Conservation (phyloP, 768 basidiomycete species). For the Amanita muscaria region DNA sequence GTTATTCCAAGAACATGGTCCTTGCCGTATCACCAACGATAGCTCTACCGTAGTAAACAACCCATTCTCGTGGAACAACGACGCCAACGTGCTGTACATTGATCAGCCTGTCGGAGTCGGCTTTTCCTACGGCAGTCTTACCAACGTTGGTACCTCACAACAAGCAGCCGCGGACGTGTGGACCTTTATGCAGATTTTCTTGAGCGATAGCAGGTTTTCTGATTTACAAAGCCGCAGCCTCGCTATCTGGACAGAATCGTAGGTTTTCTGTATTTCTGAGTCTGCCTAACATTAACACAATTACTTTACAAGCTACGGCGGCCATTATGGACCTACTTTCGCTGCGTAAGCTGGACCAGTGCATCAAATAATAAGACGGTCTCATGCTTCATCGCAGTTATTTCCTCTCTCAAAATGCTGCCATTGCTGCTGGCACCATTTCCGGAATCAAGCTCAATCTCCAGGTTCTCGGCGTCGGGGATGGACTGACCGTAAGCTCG, state of each 20-base stretch:
- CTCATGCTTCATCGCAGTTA: constrained; percentile 23
- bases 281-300: background rate
- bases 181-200: constrained; percentile 56
- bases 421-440: constrained; percentile 37
- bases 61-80: constrained; percentile 50
- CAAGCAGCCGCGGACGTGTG: constrained; percentile 50
- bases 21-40: constrained; percentile 58
- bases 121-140: constrained; percentile 47
- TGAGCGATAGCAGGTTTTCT: constrained; percentile 44
- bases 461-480: constrained; percentile 41
- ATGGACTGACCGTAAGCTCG: constrained; percentile 38
- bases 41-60: constrained; percentile 39
- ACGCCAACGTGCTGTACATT: constrained; percentile 50
- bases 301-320: constrained; percentile 57
- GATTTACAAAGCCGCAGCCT: constrained; percentile 36
- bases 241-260: constrained; percentile 61
- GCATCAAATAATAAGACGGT: background rate
- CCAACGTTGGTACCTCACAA: constrained; percentile 43
- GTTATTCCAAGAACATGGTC: constrained; percentile 68
- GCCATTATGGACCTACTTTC: constrained; percentile 63
- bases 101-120: constrained; percentile 59
- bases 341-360: constrained; percentile 31
- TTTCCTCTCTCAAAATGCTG: constrained; percentile 52
- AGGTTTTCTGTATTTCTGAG: constrained; percentile 9
- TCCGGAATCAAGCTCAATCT: constrained; percentile 38